phyloP scores from a whole-genome alignment of 2,329 filamentous ascomycete genomes.

The Fusarium newnesense region DNA sequence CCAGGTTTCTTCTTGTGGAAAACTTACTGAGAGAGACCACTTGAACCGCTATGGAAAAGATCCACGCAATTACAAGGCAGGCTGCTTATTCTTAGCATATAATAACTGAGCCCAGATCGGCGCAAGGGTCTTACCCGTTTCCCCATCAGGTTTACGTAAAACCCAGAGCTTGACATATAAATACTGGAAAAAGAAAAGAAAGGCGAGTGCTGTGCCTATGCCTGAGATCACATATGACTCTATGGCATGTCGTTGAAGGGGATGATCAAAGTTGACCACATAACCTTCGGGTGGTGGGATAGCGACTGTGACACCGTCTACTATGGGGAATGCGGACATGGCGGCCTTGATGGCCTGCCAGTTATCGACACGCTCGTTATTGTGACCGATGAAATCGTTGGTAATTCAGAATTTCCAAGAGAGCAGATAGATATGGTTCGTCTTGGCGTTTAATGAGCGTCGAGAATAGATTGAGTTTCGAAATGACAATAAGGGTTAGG shows the following conservation, averaged over 20 bases:
- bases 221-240: slow-evolving; percentile 33
- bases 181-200: slow-evolving; percentile 39
- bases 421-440: neutral
- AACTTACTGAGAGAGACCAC: slow-evolving; percentile 29
- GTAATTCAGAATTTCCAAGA: neutral
- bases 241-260: slow-evolving; percentile 37
- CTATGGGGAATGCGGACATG: slow-evolving; percentile 28
- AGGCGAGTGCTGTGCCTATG: slow-evolving; percentile 32
- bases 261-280: slow-evolving; percentile 48
- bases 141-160: slow-evolving; percentile 32
- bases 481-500: neutral
- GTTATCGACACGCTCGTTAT: neutral
- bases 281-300: slow-evolving; percentile 46
- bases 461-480: neutral
- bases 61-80: slow-evolving; percentile 34
- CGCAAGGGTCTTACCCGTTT: slow-evolving; percentile 27
- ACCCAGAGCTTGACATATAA: slow-evolving; percentile 41
- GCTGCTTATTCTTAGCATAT: slow-evolving; percentile 15
- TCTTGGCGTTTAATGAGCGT: neutral
- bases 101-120: neutral
- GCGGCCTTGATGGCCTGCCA: neutral
- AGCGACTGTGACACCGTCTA: slow-evolving; percentile 34
- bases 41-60: slow-evolving; percentile 37
- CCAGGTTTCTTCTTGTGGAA: accelerated
- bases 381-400: neutral